Evolutionary conservation across 2,329 filamentous ascomycete genomes (phyloP).

Genomic region (Neofusicoccum laricinum): DNA sequence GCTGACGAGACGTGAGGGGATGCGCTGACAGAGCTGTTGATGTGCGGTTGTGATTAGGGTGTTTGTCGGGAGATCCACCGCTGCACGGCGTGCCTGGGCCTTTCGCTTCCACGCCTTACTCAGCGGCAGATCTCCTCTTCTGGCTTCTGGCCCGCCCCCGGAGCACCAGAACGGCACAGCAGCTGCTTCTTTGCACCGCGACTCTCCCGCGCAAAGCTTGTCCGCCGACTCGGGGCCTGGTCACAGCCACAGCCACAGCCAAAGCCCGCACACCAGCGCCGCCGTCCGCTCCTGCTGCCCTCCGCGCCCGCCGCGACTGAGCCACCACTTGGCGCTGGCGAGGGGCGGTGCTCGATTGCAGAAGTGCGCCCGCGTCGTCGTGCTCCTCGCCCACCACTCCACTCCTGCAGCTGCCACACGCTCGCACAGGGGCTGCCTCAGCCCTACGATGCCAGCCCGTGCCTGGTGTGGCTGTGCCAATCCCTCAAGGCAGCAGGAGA

Average conservation of each 20-base stretch:
- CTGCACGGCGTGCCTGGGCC: conserved; percentile 3
- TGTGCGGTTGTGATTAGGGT: conserved; percentile 7
- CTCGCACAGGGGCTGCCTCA: conserved; percentile 3
- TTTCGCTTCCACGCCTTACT: conserved; percentile 1
- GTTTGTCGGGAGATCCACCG: conserved; percentile 9
- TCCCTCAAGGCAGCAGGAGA: conserved; percentile 7
- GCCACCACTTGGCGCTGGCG: background rate
- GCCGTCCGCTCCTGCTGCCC: background rate
- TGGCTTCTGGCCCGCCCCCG: background rate
- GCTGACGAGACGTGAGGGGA: background rate
- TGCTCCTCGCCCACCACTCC: background rate
- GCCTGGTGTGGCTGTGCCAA: conserved; percentile 14
- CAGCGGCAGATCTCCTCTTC: conserved; percentile 7
- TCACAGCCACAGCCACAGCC: background rate
- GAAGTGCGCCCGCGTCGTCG: background rate
- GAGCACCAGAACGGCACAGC: background rate
- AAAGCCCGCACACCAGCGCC: background rate
- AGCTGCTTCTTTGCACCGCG: background rate
- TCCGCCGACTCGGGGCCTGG: background rate
- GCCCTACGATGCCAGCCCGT: conserved; percentile 3
- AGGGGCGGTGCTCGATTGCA: background rate
- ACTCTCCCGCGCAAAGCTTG: background rate
- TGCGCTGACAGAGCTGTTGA: background rate
- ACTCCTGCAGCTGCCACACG: background rate
- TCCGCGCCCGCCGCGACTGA: background rate